These are phyloP conservation scores for Tuber magnatum DNA, from an alignment of 495 filamentous ascomycete genomes.

Conservation along the genomic window DNA sequence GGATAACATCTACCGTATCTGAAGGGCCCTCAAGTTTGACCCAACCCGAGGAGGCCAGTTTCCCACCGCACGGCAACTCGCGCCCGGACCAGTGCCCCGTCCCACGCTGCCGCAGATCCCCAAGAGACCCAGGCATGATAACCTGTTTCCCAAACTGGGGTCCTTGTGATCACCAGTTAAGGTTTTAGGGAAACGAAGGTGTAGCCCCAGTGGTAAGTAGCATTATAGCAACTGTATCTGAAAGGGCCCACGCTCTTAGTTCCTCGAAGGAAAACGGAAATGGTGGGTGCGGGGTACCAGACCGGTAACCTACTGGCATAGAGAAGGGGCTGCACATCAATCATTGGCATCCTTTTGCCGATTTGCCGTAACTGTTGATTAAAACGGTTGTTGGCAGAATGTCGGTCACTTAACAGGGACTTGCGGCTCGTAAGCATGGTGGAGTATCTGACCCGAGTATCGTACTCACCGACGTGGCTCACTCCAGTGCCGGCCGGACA, in stretches of 20 bases:
- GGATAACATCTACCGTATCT: not conserved
- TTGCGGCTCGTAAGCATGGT: not conserved
- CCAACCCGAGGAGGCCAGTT: not conserved
- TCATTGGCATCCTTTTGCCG: constrained; percentile 3
- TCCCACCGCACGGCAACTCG: not conserved
- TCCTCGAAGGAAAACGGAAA: not conserved
- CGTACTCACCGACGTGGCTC: not conserved
- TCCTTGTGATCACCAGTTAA: not conserved
- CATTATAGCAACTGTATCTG: not conserved
- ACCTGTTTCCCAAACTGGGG: not conserved
- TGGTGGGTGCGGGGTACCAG: not conserved
- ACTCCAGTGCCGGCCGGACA: not conserved
- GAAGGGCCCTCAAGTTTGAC: not conserved
- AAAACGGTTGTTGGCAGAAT: not conserved
- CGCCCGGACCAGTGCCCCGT: not conserved
- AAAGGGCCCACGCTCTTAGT: not conserved
- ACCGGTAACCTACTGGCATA: not conserved
- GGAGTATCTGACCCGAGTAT: not conserved
- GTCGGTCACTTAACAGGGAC: not conserved
- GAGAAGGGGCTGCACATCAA: not conserved
- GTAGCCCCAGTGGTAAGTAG: not conserved
- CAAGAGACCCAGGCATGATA: not conserved
- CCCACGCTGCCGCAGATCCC: not conserved
- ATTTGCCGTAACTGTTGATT: not conserved
- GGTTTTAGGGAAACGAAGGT: not conserved